Evolutionary conservation across 2,329 filamentous ascomycete genomes (phyloP).

Genomic region (Phyllosticta citriasiana): DNA sequence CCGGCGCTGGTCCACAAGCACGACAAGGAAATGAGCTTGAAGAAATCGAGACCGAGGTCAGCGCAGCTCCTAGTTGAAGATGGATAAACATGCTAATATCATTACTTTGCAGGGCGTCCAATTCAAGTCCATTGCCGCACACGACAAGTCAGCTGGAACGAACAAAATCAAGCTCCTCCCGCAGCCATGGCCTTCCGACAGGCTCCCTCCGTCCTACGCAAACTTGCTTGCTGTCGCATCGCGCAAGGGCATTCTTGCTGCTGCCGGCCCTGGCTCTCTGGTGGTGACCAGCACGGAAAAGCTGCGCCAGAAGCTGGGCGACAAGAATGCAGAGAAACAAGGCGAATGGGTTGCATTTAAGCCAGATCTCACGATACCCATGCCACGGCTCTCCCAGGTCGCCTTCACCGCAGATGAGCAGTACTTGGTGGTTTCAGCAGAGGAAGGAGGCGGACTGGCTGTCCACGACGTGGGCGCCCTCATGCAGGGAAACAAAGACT

Average conservation of each 20-base stretch:
- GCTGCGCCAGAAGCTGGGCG: conserved; percentile 64
- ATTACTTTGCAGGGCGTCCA: background rate
- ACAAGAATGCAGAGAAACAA: conserved; percentile 45
- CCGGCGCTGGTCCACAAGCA: conserved; percentile 29
- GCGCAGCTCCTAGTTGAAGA: conserved; percentile 11
- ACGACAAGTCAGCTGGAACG: conserved; percentile 55
- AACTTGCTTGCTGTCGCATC: conserved; percentile 80
- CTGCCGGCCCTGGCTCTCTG: conserved; percentile 72
- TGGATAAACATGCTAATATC: background rate
- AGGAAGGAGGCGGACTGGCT: conserved; percentile 69
- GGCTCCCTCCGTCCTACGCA: conserved; percentile 63
- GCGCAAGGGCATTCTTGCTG: conserved; percentile 70
- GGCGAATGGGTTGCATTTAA: conserved; percentile 60
- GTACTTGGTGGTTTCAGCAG: conserved; percentile 72
- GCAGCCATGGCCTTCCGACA: conserved; percentile 59
- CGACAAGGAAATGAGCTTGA: conserved; percentile 57
- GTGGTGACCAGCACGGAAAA: conserved; percentile 67
- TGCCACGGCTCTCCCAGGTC: conserved; percentile 76
- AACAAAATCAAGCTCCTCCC: conserved; percentile 72
- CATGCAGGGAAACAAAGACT: conserved; percentile 53
- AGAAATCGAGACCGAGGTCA: conserved; percentile 73
- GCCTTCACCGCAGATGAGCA: conserved; percentile 85
- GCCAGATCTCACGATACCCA: conserved; percentile 61
- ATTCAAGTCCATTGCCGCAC: background rate
- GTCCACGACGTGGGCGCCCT: conserved; percentile 70